A percentile compares a stretch with the other conserved stretches of the same genome.
phyloP scores from a whole-genome alignment of 306 rosid genomes.

The Carpinus fangiana region DNA sequence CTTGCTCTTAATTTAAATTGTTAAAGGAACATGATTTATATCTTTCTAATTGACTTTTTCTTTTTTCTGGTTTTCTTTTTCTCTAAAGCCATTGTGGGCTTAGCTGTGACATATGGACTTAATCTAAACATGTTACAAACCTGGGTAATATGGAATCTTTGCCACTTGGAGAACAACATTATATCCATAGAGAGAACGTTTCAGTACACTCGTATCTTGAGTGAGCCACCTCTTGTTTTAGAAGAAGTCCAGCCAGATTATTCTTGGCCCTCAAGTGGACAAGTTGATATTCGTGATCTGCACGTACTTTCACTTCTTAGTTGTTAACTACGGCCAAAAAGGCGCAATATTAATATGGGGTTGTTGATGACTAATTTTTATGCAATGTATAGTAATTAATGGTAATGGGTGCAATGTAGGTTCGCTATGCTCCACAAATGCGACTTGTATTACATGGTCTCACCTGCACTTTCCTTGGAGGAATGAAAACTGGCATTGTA shows the following conservation, averaged over 20 bases:
- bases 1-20: slow-evolving; percentile 1
- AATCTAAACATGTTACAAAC: slow-evolving; percentile 69
- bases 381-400: neutral
- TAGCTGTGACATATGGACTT: slow-evolving; percentile 85
- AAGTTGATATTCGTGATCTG: slow-evolving; percentile 60
- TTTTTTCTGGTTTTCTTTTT: neutral
- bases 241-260: slow-evolving; percentile 56
- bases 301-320: slow-evolving; percentile 50
- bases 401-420: slow-evolving; percentile 32
- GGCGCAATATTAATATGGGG: neutral
- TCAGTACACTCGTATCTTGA: slow-evolving; percentile 60
- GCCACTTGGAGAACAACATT: slow-evolving; percentile 76
- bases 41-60: neutral
- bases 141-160: slow-evolving; percentile 63
- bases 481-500: slow-evolving; percentile 50
- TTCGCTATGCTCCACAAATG: slow-evolving; percentile 49
- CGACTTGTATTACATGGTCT: slow-evolving; percentile 55
- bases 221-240: slow-evolving; percentile 67
- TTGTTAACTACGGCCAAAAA: neutral
- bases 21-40: slow-evolving; percentile 13
- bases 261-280: slow-evolving; percentile 74
- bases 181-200: slow-evolving; percentile 83
- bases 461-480: slow-evolving; percentile 48
- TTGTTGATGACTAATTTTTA: neutral
- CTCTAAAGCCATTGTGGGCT: slow-evolving; percentile 71